Evolutionary conservation across 768 basidiomycete species (phyloP).

Genomic region (Clitopilus passeckerianus): DNA sequence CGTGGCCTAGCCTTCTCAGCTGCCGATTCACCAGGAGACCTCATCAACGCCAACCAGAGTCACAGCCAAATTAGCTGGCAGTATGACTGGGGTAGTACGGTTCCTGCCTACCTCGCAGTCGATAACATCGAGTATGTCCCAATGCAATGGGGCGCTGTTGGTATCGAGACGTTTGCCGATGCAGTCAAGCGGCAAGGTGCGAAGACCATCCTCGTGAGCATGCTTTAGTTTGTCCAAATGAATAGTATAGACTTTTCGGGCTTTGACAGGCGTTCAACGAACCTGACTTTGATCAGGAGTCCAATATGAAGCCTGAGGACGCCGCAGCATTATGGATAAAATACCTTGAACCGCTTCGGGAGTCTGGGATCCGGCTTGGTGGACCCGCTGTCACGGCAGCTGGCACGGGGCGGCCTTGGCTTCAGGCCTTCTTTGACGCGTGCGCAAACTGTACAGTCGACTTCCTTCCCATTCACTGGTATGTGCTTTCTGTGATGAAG

Average conservation of each 20-base stretch:
- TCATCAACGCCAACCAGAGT: constrained; percentile 40
- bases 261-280: constrained; percentile 31
- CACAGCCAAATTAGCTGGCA: constrained; percentile 40
- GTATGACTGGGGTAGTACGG: constrained; percentile 49
- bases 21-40: constrained; percentile 32
- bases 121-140: constrained; percentile 43
- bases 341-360: constrained; percentile 51
- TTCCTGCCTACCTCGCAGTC: constrained; percentile 35
- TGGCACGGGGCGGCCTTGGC: constrained; percentile 48
- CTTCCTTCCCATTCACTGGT: constrained; percentile 49
- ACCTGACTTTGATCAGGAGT: constrained; percentile 52
- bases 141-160: constrained; percentile 47
- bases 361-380: constrained; percentile 44
- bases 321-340: constrained; percentile 55
- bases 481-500: neutral
- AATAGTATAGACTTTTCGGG: constrained; percentile 29
- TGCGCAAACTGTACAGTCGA: constrained; percentile 47
- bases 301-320: constrained; percentile 37
- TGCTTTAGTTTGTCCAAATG: neutral
- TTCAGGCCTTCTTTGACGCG: constrained; percentile 44
- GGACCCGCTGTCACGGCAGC: constrained; percentile 55
- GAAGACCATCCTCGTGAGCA: constrained; percentile 39
- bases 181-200: constrained; percentile 41
- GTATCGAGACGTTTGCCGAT: constrained; percentile 31
- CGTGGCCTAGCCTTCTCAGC: constrained; percentile 43